Evolutionary conservation across 768 basidiomycete genomes (phyloP).

Genomic region (Strobilomyces confusus): DNA sequence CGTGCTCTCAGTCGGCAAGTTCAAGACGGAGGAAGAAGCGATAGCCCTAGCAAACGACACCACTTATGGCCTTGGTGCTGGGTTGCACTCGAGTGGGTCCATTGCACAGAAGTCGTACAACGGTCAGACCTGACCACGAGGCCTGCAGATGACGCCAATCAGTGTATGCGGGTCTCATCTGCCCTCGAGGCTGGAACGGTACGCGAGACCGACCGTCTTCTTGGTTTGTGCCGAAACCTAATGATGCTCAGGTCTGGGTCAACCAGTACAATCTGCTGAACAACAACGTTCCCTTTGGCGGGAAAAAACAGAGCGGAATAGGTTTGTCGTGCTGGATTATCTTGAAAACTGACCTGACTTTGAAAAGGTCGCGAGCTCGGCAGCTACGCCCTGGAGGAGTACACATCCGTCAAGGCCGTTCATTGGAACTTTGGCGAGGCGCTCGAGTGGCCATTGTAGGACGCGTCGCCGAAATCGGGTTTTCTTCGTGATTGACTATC

Average conservation of each 20-base stretch:
- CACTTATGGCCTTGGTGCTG: constrained; percentile 87
- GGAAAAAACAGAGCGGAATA: constrained; percentile 89
- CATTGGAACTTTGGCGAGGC: constrained; percentile 88
- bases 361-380: constrained; percentile 81
- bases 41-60: constrained; percentile 84
- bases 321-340: constrained; percentile 37
- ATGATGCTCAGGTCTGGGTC: constrained; percentile 68
- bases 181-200: constrained; percentile 88
- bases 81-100: constrained; percentile 75
- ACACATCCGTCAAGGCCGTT: constrained; percentile 76
- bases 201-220: constrained; percentile 26
- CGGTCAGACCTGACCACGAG: constrained; percentile 2
- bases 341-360: constrained; percentile 7
- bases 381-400: constrained; percentile 79
- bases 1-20: constrained; percentile 77
- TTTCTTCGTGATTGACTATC: background rate
- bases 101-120: background rate
- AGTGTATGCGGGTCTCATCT: constrained; percentile 85
- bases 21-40: constrained; percentile 85
- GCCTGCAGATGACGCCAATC: constrained; percentile 67
- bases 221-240: background rate
- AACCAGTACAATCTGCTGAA: constrained; percentile 83
- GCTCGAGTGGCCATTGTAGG: constrained; percentile 70
- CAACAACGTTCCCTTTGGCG: constrained; percentile 93
- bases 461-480: background rate